Evolutionary conservation across 257 asterid species (phyloP).

Genomic region (Solanum phureja): DNA sequence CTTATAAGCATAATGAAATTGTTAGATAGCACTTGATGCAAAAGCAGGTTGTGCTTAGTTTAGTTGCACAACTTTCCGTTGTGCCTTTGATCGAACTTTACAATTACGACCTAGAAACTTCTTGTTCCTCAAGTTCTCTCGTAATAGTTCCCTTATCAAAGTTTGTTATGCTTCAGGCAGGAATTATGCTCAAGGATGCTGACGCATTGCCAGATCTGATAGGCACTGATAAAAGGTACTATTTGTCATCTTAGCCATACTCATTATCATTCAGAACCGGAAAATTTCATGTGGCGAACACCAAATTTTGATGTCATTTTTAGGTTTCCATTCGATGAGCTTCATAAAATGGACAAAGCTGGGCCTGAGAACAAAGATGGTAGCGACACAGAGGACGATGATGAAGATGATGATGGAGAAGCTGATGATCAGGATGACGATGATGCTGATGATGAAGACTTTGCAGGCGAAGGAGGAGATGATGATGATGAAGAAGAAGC

Average conservation of each 20-base stretch:
- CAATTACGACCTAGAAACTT: neutral
- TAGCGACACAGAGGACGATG: conserved; percentile 70
- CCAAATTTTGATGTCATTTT: neutral
- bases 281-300: neutral
- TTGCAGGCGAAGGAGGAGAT: conserved; percentile 32
- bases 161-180: conserved; percentile 29
- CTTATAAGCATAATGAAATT: neutral
- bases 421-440: conserved; percentile 39
- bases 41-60: neutral
- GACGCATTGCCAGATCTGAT: conserved; percentile 21
- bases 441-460: conserved; percentile 58
- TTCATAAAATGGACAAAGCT: conserved; percentile 28
- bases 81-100: neutral
- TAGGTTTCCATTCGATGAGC: conserved; percentile 65
- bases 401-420: conserved; percentile 55
- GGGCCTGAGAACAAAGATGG: conserved; percentile 55
- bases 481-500: conserved; percentile 51
- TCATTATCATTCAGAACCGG: neutral
- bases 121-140: neutral
- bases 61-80: neutral
- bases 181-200: conserved; percentile 24
- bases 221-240: conserved; percentile 38
- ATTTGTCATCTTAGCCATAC: neutral
- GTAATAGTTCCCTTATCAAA: neutral
- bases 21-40: neutral